Base-by-base conservation (phyloP, 2,329 filamentous ascomycete species). In the Samsoniella hepiali region DNA sequence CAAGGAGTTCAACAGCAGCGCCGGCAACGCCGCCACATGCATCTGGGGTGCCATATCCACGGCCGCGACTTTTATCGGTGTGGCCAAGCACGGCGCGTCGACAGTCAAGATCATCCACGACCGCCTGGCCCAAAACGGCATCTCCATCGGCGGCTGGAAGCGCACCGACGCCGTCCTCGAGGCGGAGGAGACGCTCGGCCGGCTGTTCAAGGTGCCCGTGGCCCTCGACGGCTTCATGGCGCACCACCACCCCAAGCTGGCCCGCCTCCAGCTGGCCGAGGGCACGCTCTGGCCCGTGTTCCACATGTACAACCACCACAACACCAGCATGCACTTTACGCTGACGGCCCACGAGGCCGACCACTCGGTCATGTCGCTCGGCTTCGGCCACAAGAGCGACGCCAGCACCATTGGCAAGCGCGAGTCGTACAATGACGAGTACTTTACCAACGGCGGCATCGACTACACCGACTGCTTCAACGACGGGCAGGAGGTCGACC, bases 401-500 rank as follows among this genome's bases (percentile, higher is more conserved):
- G 22, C 51, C 32, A n/a, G 32, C 32, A 15, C 17, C 10, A 15
- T 36, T 8, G 32, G 27, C 29, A 55, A 22, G 32, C 51, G 51
- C 51, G 51, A 55, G 32, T 22, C 17, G 32, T 55, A 55, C 36
- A 36, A 55, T 8, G 51, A 40, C 36, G 51, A 55, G 36, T 55
- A 55, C 36, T 55, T 55, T 8, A 22, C 51, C 17, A 36, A 36
- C 51, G 51, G 51, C 32, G 51, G 51, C 32, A 40, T 55, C 51
- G 51, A 55, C 51, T 55, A 36, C 36, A 55, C 51, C 32, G 51
- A 55, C 15, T 55, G 51, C 32, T 55, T 55, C 51, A 55, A 55
- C 51, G 51, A 36, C 15, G 11, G 22, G 51, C 51, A 36, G 36
- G 36, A 40, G 5, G 32, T 40, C 7, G 32, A 55, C 32, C 51